Evolutionary conservation across 2,329 filamentous ascomycete genomes (phyloP).

Genomic region (Aphanocladium album): DNA sequence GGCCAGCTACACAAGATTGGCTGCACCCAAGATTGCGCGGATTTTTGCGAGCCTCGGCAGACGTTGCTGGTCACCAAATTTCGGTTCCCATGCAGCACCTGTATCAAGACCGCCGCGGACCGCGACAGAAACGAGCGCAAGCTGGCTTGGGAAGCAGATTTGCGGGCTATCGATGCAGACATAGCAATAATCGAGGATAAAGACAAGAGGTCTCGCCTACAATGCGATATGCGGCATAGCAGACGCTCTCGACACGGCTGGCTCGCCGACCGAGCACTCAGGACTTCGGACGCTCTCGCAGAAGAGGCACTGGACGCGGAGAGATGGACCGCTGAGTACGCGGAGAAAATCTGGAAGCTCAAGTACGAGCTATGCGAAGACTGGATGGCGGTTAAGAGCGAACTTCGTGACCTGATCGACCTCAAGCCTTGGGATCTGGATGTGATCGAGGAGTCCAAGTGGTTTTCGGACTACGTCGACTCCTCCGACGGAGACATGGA

Average conservation of each 20-base stretch:
- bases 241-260: not conserved
- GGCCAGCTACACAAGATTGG: slow-evolving; percentile 23
- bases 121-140: not conserved
- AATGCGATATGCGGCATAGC: not conserved
- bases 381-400: not conserved
- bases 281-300: not conserved
- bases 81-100: not conserved
- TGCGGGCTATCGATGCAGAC: not conserved
- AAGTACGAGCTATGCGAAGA: not conserved
- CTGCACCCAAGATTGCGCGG: slow-evolving; percentile 23
- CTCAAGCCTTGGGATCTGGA: not conserved
- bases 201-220: not conserved
- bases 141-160: not conserved
- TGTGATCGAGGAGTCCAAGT: not conserved
- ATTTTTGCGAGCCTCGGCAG: slow-evolving; percentile 20
- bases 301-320: not conserved
- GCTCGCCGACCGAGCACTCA: not conserved
- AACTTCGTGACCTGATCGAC: not conserved
- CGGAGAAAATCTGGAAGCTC: not conserved
- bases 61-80: not conserved
- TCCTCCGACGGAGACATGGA: not conserved
- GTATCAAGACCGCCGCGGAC: not conserved
- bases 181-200: not conserved
- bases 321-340: not conserved
- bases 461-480: too few species aligned